A percentile compares a stretch with the other conserved stretches of the same genome.
Evolutionary conservation across 192 early-diverging fungal species (phyloP).

Genomic region (Gamsiella multidivaricata): DNA sequence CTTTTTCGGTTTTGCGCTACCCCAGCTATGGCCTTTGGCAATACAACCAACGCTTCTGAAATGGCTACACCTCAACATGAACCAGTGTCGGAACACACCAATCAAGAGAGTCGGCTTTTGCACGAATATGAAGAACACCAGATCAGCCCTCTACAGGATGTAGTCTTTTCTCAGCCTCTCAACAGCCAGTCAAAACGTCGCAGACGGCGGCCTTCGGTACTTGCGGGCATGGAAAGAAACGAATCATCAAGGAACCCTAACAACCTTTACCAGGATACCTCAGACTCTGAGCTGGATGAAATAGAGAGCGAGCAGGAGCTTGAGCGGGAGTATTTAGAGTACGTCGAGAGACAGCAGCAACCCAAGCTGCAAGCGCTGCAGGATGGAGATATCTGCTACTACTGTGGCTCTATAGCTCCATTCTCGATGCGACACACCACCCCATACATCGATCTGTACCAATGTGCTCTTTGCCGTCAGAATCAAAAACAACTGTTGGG

Average conservation of each 20-base stretch:
- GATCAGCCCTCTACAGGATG: background rate
- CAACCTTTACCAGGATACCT: conserved; percentile 9
- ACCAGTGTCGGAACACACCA: too few species aligned
- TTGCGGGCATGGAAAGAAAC: background rate
- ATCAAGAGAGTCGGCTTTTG: too few species aligned
- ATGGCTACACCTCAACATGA: too few species aligned
- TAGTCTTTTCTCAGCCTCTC: background rate
- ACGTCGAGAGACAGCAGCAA: background rate
- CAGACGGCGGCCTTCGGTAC: background rate
- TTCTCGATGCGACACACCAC: background rate
- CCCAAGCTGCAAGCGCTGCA: conserved; percentile 6
- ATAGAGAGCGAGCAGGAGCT: conserved; percentile 31
- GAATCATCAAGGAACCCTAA: conserved; percentile 13
- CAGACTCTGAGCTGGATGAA: conserved; percentile 24
- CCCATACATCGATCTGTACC: conserved; percentile 14
- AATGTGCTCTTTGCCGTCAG: conserved; percentile 5
- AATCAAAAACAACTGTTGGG: background rate
- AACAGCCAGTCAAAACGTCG: conserved; percentile 15
- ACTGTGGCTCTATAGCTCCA: conserved; percentile 18
- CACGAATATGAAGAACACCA: too few species aligned
- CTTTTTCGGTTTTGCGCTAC: background rate
- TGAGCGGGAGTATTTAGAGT: conserved; percentile 1
- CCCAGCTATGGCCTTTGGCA: too few species aligned
- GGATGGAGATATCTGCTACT: conserved; percentile 29
- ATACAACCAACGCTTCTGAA: too few species aligned